Base-by-base conservation (phyloP, 2,329 filamentous ascomycete genomes). In the Talaromyces sp. region DNA sequence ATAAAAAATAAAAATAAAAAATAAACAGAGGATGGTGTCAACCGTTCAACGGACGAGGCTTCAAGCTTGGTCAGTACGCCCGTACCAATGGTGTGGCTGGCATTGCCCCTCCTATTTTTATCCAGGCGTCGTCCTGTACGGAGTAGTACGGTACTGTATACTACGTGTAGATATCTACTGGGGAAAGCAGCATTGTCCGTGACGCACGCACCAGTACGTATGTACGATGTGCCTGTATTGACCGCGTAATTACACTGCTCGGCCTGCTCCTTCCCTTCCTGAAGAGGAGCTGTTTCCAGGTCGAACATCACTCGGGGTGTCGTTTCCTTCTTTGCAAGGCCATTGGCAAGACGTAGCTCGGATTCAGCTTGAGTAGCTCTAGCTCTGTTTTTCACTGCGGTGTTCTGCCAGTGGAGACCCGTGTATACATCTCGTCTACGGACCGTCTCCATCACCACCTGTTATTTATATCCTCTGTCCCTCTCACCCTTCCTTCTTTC, bases 401-500 rank as follows among this genome's bases (percentile, higher is more conserved):
- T 24, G 47, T 50, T 16, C 47, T 16, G 3, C 35, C 14, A 14
- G 56, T 45, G 56, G 56, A 3, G 56, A 43, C 35, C 54, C 37
- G 8, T 33, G 10, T 35, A 35, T 35, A 19, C 27, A 52, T 31
- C 35, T 37, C 48, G 48, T 52, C 43, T 24, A 22, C 22, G 22
- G 22, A 22, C 24, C 48, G 45, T 52, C 27, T 33, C 27, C 27
- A 35, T 35, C 11, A 2, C 45, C 19, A 48, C 4, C 48, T 47
- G 27, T 61, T 39, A 39, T 45, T 62, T 54, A 37, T 62, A 39
- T 62, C 60, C 39, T 54, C 33, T 19, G 14, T 41, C 47, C 70
- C 50, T 56, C 45, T 45, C 60, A 31, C 64, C 62, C 58, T 47
- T 52, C 35, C 37, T 63, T 19, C 33, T 22, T 58, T 19, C 41